Percentiles rank a stretch among this genome's conserved stretches.
Evolutionary conservation across 257 asterid species (phyloP).

Genomic region (Coffea canephora): DNA sequence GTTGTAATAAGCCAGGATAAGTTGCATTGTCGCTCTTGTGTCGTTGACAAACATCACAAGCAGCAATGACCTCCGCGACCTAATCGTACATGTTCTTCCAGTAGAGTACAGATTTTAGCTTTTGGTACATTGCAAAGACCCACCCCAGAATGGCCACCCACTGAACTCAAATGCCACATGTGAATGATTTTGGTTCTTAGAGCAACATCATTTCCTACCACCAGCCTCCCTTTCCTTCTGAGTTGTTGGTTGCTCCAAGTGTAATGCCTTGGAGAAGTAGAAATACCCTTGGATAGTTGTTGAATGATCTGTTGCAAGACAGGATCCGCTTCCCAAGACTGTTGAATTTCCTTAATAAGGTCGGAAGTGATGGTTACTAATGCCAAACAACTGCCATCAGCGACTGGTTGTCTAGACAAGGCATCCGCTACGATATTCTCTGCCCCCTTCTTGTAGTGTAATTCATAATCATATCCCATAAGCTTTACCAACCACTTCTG

Average conservation of each 20-base stretch:
- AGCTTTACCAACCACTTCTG: not conserved
- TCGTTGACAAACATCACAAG: not conserved
- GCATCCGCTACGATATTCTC: not conserved
- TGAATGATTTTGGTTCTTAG: not conserved
- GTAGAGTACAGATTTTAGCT: too few species aligned
- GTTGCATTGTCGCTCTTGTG: not conserved
- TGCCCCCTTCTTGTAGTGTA: not conserved
- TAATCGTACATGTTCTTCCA: not conserved
- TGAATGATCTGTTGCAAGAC: not conserved
- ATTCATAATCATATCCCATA: not conserved
- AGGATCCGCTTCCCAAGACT: not conserved
- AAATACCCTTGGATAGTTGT: not conserved
- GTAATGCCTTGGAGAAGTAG: too few species aligned
- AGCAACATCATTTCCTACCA: too few species aligned
- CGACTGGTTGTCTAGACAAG: not conserved
- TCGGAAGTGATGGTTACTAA: too few species aligned
- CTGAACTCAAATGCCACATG: not conserved
- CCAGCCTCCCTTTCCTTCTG: not conserved
- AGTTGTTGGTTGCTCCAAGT: not conserved
- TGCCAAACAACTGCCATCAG: too few species aligned
- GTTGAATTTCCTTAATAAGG: not conserved
- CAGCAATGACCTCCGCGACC: too few species aligned
- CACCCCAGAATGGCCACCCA: not conserved
- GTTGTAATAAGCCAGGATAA: not conserved
- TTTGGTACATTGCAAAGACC: not conserved